A percentile compares a stretch with the other conserved stretches of the same genome.
Conservation (phyloP, 2,329 filamentous ascomycete genomes). For the Bipolaris bicolor region DNA sequence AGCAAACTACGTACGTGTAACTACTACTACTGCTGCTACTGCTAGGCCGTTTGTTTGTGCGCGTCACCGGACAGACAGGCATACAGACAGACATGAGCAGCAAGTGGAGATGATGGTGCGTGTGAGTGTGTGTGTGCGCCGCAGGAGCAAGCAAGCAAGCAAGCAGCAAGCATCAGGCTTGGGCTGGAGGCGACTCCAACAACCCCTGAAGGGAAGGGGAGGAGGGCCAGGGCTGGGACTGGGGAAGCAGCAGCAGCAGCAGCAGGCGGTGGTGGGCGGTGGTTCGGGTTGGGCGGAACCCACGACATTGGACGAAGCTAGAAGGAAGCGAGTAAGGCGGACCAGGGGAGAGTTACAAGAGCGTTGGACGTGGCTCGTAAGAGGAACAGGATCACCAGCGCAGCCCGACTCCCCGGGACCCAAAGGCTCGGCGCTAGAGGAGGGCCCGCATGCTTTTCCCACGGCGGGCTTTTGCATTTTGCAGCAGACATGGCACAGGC, state of each 20-base stretch:
- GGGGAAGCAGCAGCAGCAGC: slow-evolving; percentile 28
- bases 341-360: slow-evolving; percentile 39
- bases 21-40: not conserved
- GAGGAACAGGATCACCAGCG: slow-evolving; percentile 42
- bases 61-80: slow-evolving; percentile 28
- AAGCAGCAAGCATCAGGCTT: too few species aligned
- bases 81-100: too few species aligned
- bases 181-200: slow-evolving; percentile 19
- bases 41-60: slow-evolving; percentile 29
- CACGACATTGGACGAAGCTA: slow-evolving; percentile 45
- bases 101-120: too few species aligned
- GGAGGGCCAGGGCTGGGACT: slow-evolving; percentile 25
- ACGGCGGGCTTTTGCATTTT: not conserved
- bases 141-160: too few species aligned
- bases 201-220: slow-evolving; percentile 16
- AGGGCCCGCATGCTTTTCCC: slow-evolving; percentile 12
- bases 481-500: too few species aligned
- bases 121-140: too few species aligned
- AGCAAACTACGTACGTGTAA: not conserved
- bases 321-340: slow-evolving; percentile 40
- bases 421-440: slow-evolving; percentile 15
- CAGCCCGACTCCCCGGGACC: slow-evolving; percentile 29
- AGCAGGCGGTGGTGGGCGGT: slow-evolving; percentile 27
- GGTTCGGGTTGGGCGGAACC: slow-evolving; percentile 43
- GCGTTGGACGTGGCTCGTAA: slow-evolving; percentile 45